Base-by-base conservation (phyloP, 805 yeast genomes). In the Ogataea ramenticola region DNA sequence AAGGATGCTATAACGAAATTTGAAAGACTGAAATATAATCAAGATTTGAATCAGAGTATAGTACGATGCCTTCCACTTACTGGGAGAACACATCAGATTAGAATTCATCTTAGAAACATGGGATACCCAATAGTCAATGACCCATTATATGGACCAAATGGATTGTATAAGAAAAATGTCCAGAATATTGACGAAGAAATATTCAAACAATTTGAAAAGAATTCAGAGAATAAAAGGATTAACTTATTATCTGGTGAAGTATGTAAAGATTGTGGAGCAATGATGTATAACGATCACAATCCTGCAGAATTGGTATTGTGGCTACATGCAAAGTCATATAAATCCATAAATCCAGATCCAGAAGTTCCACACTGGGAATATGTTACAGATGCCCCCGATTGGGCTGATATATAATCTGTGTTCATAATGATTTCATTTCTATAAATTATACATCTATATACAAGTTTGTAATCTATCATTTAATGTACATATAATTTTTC, bases 81-180 rank as follows among this genome's bases (percentile, higher is more conserved):
- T 1, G 82, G 82, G 0, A 63, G 72, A 47, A 74, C 74, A 56
- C 82, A 77, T 56, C 82, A 77, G 54, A 75, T 77, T 22, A 60
- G 82, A 12, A 74, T 77, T 5, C 82, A 77, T 54, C 56, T 77
- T 12, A 55, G 79, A 20, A 70, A 74, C 48, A 40, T 76, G 47
- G 71, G 72, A 0, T 54, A 48, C 47, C 67, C 69, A 2, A 66
- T 66, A 3, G 53, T 47, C 7, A 66, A 66, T 39, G 71, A 66
- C 48, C 64, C 66, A 8, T 41, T 65, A 14, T 66, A 65, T 42
- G 50, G 58, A 3, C 35, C 37, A 9, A 15, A 16, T 12, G 40
- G 44, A 10, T 14, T 45, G 3, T 43, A 39, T n/a, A 15, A 5
- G 2, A 11, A 38, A 12, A 11, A 15, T 16, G n/a, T 39, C 5